These are phyloP conservation scores for Neurospora sp. DNA, from an alignment of 495 filamentous ascomycete genomes.

Conservation along the genomic window DNA sequence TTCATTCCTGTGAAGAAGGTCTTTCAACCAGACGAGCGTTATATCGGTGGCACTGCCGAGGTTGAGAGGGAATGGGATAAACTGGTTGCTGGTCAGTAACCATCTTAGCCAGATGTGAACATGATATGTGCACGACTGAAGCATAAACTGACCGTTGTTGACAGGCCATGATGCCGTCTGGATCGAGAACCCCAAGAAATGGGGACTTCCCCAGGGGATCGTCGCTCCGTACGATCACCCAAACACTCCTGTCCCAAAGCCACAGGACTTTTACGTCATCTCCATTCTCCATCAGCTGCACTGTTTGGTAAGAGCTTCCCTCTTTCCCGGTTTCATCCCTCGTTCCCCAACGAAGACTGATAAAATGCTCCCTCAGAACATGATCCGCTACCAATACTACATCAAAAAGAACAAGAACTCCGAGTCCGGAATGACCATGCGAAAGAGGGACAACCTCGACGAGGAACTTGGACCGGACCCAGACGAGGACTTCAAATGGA, in stretches of 20 bases:
- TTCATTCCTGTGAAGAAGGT: constrained; percentile 2
- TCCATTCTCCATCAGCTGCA: not conserved
- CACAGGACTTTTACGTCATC: constrained; percentile 1
- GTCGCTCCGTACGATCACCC: not conserved
- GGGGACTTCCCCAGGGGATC: not conserved
- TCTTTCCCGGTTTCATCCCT: too few relatives aligned
- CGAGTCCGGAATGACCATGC: not conserved
- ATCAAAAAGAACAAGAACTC: not conserved
- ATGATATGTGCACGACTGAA: not conserved
- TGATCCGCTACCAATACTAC: constrained; percentile 1
- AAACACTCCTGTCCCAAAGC: not conserved
- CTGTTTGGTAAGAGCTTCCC: not conserved
- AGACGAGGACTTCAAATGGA: not conserved
- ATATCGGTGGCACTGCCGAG: not conserved
- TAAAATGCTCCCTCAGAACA: not conserved
- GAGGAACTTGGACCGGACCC: not conserved
- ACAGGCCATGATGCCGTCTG: constrained; percentile 3
- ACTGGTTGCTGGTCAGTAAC: not conserved
- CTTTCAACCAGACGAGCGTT: constrained; percentile 4
- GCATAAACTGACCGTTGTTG: not conserved
- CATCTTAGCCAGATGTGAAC: not conserved
- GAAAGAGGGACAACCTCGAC: not conserved
- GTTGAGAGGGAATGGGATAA: not conserved
- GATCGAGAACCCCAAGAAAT: constrained; percentile 1
- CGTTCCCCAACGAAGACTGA: not conserved